Percentiles rank a stretch among this genome's conserved stretches.
These are phyloP conservation scores for Nectriaceae sp. DNA, from an alignment of 2,329 filamentous ascomycete species.

Conservation along the genomic window DNA sequence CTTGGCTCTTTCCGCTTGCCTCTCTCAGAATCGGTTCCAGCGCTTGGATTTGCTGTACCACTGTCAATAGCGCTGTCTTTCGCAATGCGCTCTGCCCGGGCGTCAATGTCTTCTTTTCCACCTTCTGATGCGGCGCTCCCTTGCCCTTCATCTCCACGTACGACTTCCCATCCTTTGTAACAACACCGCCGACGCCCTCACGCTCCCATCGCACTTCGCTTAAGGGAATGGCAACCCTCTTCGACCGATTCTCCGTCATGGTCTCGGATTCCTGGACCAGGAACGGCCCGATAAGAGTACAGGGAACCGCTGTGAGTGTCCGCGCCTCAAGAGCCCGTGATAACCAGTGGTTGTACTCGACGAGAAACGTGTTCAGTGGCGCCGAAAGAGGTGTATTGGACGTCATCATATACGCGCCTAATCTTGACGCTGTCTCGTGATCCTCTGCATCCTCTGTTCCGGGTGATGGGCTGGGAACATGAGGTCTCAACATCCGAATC, in stretches of 20 bases:
- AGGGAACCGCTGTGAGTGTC: slow-evolving; percentile 73
- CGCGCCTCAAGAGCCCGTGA: slow-evolving; percentile 72
- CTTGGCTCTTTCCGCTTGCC: slow-evolving; percentile 80
- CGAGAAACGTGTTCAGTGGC: slow-evolving; percentile 78
- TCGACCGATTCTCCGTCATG: slow-evolving; percentile 68
- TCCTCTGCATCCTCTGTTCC: slow-evolving; percentile 48
- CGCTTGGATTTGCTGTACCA: slow-evolving; percentile 81
- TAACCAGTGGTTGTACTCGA: slow-evolving; percentile 84
- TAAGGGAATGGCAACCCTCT: slow-evolving; percentile 83
- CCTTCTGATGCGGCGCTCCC: slow-evolving; percentile 39
- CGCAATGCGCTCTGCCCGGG: slow-evolving; percentile 73
- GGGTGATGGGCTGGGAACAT: slow-evolving; percentile 57
- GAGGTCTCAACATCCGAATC: slow-evolving; percentile 79
- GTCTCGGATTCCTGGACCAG: slow-evolving; percentile 79
- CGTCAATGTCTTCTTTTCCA: slow-evolving; percentile 56
- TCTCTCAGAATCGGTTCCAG: slow-evolving; percentile 82
- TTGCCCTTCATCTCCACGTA: slow-evolving; percentile 59
- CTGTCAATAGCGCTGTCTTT: slow-evolving; percentile 76
- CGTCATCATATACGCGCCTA: slow-evolving; percentile 81
- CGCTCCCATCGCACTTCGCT: slow-evolving; percentile 86
- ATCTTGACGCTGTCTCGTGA: slow-evolving; percentile 65
- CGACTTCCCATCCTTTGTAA: slow-evolving; percentile 60
- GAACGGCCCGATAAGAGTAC: slow-evolving; percentile 73
- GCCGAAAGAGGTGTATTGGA: slow-evolving; percentile 79
- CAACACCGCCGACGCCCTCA: slow-evolving; percentile 66